Evolutionary conservation across 1,284 basidiomycete genomes (phyloP), one percentile per base, ranked within the genome.

Genomic region (Papiliotrema terrestris): DNA sequence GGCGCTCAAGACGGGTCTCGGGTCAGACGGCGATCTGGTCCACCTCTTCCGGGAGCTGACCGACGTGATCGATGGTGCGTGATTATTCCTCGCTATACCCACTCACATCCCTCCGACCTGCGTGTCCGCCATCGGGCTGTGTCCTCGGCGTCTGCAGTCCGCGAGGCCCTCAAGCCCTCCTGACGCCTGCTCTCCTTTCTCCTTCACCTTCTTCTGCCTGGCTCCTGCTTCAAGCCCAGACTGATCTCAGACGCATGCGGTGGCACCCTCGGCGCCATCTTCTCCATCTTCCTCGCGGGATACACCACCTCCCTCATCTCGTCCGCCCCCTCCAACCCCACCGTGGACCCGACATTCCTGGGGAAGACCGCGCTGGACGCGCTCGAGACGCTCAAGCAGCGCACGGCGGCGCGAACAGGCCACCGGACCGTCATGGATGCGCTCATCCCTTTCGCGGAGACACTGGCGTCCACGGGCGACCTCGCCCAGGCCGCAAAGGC

Each of bases 381-480:
- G 17, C 63, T 76, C 36, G 72, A 73, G 26, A 67, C 66, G 4
- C 63, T 78, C 23, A 72, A 76, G 60, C 68, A 71, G 52, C 77
- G 78, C 54, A 79, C 78, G 32, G 67, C 72, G 25, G 79, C 78
- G 6, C 63, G 78, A n/a, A 68, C 69, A 1, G 77, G 77, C 6
- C 78, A 78, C 56, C 63, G 79, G 32, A 80, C 79, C 29, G 69
- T 79, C 46, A 76, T 80, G 69, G 79, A 80, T 62, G 74, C 78
- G 8, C 66, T 80, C n/a, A 74, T 76, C 25, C 74, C 79, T 5
- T 80, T 79, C 59, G 73, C 71, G 22, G 67, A 75, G 48, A 71
- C 73, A 11, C 65, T 78, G 29, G 63, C 70, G 3, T 38, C 53
- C 20, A 67, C 64, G 0, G 68, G 69, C 13, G 67, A 73, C 49